These are phyloP conservation scores for Pleurotus citrinopileatus DNA, from an alignment of 768 basidiomycete species.

Conservation along the genomic window DNA sequence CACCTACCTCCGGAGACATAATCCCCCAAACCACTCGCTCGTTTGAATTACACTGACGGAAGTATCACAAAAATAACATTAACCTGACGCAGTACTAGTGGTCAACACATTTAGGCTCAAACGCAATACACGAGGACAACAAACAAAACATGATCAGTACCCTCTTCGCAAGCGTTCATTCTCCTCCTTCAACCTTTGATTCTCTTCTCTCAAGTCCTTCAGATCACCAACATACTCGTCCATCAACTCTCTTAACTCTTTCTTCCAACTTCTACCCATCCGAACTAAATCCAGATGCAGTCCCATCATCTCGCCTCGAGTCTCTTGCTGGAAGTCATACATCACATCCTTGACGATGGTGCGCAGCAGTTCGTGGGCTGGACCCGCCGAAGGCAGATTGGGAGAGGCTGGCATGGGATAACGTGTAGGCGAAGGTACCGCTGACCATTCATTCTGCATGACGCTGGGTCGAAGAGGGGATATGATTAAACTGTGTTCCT, in stretches of 20 bases:
- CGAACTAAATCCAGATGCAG: conserved; percentile 71
- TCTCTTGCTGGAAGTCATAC: conserved; percentile 70
- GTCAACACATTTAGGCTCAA: too few relatives aligned
- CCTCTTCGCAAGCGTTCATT: conserved; percentile 58
- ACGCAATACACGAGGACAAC: too few relatives aligned
- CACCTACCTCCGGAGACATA: too few relatives aligned
- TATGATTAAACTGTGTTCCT: conserved; percentile 41
- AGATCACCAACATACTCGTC: conserved; percentile 62
- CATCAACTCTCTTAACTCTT: conserved; percentile 59
- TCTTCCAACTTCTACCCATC: conserved; percentile 69
- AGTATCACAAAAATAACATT: too few relatives aligned
- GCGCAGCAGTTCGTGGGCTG: conserved; percentile 56
- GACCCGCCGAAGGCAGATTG: conserved; percentile 19
- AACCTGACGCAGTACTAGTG: too few relatives aligned
- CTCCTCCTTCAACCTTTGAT: conserved; percentile 60
- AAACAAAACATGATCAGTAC: too few relatives aligned
- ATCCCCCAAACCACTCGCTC: too few relatives aligned
- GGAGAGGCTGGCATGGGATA: conserved; percentile 35
- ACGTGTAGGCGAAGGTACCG: conserved; percentile 30
- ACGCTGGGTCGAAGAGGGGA: conserved; percentile 47
- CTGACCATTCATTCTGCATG: conserved; percentile 16
- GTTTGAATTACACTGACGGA: too few relatives aligned
- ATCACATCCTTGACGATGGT: conserved; percentile 68
- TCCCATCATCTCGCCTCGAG: conserved; percentile 68
- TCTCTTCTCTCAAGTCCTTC: conserved; percentile 61